Evolutionary conservation across 768 basidiomycete genomes (phyloP).

Genomic region (Suillus plorans): DNA sequence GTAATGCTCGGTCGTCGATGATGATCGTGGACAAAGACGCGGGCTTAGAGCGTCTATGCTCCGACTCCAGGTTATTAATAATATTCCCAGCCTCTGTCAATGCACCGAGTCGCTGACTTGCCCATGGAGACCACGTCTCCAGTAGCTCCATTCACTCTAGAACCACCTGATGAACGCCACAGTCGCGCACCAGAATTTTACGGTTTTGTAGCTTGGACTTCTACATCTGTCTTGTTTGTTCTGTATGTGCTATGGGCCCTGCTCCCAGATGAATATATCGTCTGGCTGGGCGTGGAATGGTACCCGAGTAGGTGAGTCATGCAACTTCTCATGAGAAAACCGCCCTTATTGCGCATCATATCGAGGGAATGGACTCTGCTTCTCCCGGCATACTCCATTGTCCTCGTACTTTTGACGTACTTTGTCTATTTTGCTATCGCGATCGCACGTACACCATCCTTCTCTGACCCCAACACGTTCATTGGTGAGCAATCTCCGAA

Average conservation of each 20-base stretch:
- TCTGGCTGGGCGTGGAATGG: slow-evolving; percentile 71
- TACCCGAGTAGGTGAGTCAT: slow-evolving; percentile 77
- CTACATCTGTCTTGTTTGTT: slow-evolving; percentile 67
- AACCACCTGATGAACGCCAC: slow-evolving; percentile 43
- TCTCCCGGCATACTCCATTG: slow-evolving; percentile 73
- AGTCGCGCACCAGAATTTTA: slow-evolving; percentile 84
- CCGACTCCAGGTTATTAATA: background rate
- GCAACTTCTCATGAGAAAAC: background rate
- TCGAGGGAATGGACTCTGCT: slow-evolving; percentile 85
- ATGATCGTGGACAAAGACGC: slow-evolving; percentile 13
- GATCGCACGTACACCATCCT: slow-evolving; percentile 65
- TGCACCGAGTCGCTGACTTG: background rate
- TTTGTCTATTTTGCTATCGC: slow-evolving; percentile 76
- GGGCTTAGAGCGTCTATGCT: background rate
- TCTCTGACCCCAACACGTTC: slow-evolving; percentile 65
- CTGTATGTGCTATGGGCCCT: slow-evolving; percentile 80
- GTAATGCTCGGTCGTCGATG: background rate
- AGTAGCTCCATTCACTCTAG: slow-evolving; percentile 41
- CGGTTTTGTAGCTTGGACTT: slow-evolving; percentile 86
- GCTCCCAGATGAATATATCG: slow-evolving; percentile 69
- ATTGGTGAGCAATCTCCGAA: slow-evolving; percentile 49
- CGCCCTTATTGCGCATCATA: slow-evolving; percentile 5
- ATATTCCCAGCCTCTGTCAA: background rate
- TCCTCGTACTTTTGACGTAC: slow-evolving; percentile 74
- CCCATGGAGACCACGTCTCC: slow-evolving; percentile 41